phyloP scores from a whole-genome alignment of 495 filamentous ascomycete species.

The Podospora conica region DNA sequence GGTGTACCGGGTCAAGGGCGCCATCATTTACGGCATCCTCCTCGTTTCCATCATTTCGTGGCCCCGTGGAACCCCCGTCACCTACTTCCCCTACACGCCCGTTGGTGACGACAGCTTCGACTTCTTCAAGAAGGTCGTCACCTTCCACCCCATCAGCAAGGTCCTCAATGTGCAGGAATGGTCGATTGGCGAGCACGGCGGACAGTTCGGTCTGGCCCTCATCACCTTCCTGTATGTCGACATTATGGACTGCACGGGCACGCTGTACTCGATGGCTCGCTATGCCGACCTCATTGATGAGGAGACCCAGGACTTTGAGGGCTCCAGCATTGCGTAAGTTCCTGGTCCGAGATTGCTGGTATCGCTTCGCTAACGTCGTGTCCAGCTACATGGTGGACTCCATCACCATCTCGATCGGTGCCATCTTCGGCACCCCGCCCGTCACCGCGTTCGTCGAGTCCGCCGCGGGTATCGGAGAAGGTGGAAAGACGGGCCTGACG shows the following conservation, averaged over 20 bases:
- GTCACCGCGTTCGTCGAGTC: constrained; percentile 81
- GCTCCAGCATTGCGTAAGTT: constrained; percentile 56
- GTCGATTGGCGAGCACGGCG: constrained; percentile 54
- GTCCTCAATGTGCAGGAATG: constrained; percentile 62
- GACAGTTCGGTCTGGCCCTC: constrained; percentile 68
- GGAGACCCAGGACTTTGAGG: constrained; percentile 70
- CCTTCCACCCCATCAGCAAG: constrained; percentile 66
- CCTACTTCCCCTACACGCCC: constrained; percentile 66
- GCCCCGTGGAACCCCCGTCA: constrained; percentile 66
- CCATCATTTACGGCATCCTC: constrained; percentile 71
- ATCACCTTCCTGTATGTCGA: constrained; percentile 85
- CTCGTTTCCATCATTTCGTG: constrained; percentile 80
- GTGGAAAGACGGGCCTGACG: constrained; percentile 74
- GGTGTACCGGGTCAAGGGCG: constrained; percentile 79
- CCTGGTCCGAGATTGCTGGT: not conserved
- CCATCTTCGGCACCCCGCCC: constrained; percentile 65
- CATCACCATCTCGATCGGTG: constrained; percentile 67
- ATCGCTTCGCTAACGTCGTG: not conserved
- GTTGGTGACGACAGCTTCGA: constrained; percentile 62
- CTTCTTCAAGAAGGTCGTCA: constrained; percentile 78
- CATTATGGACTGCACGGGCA: constrained; percentile 71
- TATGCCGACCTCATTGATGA: constrained; percentile 70
- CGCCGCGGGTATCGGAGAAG: constrained; percentile 78
- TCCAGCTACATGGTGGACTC: constrained; percentile 66
- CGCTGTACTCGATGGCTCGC: constrained; percentile 76